phyloP scores from a whole-genome alignment of 2,329 filamentous ascomycete species.

The Xylaria sp. region DNA sequence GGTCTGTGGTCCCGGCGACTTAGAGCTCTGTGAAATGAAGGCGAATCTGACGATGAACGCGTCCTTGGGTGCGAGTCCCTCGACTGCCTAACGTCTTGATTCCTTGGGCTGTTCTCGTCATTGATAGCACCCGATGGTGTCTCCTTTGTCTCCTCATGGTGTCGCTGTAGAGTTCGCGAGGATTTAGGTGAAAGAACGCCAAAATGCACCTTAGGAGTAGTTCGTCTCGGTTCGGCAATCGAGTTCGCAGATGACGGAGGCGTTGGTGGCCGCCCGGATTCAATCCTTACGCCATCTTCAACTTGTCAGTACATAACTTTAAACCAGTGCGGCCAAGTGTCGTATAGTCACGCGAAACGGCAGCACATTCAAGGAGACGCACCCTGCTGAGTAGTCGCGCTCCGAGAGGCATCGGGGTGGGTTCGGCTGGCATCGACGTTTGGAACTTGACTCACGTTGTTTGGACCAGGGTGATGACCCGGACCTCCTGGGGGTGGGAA shows the following conservation, averaged over 20 bases:
- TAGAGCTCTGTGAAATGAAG: conserved; percentile 36
- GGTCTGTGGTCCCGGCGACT: conserved; percentile 28
- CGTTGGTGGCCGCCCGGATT: conserved; percentile 7
- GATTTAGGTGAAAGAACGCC: conserved; percentile 49
- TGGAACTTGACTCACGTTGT: conserved; percentile 51
- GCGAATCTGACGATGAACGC: conserved; percentile 44
- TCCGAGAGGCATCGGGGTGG: conserved; percentile 45
- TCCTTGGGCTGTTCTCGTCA: conserved; percentile 1
- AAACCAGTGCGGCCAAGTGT: not conserved
- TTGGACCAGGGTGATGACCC: conserved; percentile 46
- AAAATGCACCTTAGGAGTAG: conserved; percentile 45
- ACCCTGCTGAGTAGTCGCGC: conserved; percentile 50
- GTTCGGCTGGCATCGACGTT: conserved; percentile 44
- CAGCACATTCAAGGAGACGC: conserved; percentile 49
- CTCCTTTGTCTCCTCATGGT: conserved; percentile 38
- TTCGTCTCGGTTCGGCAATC: conserved; percentile 27
- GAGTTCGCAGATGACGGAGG: conserved; percentile 14
- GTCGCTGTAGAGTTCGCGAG: conserved; percentile 45
- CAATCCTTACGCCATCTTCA: conserved; percentile 35
- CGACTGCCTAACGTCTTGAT: not conserved
- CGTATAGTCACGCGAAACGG: conserved; percentile 18
- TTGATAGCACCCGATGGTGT: conserved; percentile 26
- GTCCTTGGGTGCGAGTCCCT: conserved; percentile 22
- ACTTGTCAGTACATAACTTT: conserved; percentile 17
- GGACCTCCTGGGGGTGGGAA: conserved; percentile 39